Evolutionary conservation across 2,329 filamentous ascomycete genomes (phyloP).

Genomic region (Dendryphion nanum): DNA sequence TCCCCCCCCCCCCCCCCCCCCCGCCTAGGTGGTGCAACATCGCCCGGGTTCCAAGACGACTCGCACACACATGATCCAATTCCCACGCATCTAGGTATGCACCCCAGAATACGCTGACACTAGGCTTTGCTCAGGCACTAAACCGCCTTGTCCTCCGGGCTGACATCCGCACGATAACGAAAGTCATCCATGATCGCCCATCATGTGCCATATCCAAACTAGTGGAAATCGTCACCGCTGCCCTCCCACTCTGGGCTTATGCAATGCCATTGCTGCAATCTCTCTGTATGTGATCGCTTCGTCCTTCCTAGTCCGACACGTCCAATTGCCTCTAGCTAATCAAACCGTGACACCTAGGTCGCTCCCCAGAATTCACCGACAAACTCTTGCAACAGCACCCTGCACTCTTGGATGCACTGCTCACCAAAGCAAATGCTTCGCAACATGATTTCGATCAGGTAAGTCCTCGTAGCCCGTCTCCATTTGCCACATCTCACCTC

Average conservation of each 20-base stretch:
- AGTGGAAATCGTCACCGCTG: conserved; percentile 44
- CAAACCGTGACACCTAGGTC: conserved; percentile 20
- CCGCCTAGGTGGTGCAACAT: too few relatives aligned
- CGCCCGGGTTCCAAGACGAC: neutral
- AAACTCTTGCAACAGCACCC: conserved; percentile 29
- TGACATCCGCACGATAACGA: conserved; percentile 37
- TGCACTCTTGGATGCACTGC: conserved; percentile 29
- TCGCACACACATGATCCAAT: conserved; percentile 19
- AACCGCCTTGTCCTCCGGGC: conserved; percentile 33
- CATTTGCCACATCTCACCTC: too few relatives aligned
- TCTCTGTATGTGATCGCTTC: conserved; percentile 42
- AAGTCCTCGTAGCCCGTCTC: conserved; percentile 9
- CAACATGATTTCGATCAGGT: conserved; percentile 31
- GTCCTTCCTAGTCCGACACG: conserved; percentile 1
- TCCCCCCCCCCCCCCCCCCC: too few relatives aligned
- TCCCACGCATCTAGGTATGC: conserved; percentile 18
- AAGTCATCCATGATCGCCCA: conserved; percentile 47
- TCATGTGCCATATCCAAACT: conserved; percentile 51
- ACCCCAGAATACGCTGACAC: conserved; percentile 22
- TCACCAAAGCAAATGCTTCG: conserved; percentile 32
- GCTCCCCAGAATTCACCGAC: conserved; percentile 30
- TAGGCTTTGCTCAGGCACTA: conserved; percentile 29
- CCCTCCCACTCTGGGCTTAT: conserved; percentile 51
- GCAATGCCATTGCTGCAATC: conserved; percentile 50
- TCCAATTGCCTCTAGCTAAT: conserved; percentile 12